Evolutionary conservation across 257 asterid species (phyloP), one percentile per base, ranked within the genome.

Genomic region (Capsicum chinense): DNA sequence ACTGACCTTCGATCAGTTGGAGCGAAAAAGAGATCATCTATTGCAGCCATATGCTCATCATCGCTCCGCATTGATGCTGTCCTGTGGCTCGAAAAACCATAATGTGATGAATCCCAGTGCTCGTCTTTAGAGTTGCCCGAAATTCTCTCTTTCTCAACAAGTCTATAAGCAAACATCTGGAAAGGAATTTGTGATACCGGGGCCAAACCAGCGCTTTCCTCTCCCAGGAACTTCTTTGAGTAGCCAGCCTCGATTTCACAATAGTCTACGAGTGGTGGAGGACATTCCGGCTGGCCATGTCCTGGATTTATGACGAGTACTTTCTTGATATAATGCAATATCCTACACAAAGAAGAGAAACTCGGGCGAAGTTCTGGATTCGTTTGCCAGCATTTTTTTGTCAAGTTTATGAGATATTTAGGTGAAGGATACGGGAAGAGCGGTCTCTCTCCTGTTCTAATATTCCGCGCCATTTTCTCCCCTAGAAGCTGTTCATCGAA

Each of bases 371-470:
- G 85, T 58, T 16, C 17, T 1, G 98, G 95, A 21, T 90, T 89
- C 1, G 90, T 90, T 84, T 94, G 98, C 99, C 99, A 95, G 90
- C 98, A 95, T 86, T 89, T 95, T 83, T 89, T 89, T 37, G 94
- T 94, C 74, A 95, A 86, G 85, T 93, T 94, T 5, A 90, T 86
- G 2, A 95, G 87, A 89, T 92, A 95, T 88, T 91, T 94, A 0
- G 98, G 97, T 33, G 97, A 88, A 84, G 98, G 93, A 80, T 88
- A 79, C 3, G 98, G 93, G 84, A 95, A 95, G 52, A 95, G 95
- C 26, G 99, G 99, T 83, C 99, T 92, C 88, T 86, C 97, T 50
- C 99, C 99, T 11, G 95, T 96, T 86, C 89, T 85, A 42, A 95
- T 90, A 76, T 93, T 93, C 81, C 97, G 84, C n/a, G 68, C 91